Evolutionary conservation across 192 early-diverging fungal species (phyloP), one percentile per base, ranked within the genome.

Genomic region (Podila epigama): DNA sequence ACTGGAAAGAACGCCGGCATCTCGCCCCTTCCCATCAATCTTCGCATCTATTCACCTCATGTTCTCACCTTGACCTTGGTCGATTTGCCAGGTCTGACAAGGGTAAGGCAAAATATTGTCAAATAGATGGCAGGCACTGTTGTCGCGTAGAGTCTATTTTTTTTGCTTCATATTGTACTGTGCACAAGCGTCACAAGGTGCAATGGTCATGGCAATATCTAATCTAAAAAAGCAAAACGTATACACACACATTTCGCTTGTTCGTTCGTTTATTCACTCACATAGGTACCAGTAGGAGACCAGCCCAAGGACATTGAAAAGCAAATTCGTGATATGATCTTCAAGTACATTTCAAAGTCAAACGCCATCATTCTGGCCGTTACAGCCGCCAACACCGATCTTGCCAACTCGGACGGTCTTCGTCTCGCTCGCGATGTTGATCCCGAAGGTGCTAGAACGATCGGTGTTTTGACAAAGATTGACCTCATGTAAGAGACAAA

Each of bases 301-400:
- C 98, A 99, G 86, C 98, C 98, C 60, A 95, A 96, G 81, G 96
- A 99, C 68, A 99, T 99, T 80, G 98, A 99, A 79, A 93, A 90
- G 75, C 94, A 96, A 79, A 99, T 99, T 69, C 88, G 90, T 51
- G 97, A 99, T 33, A 99, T 99, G 98, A 90, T 99, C 58, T 62
- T 97, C 66, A 96, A 98, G 73, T 98, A 96, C 71, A 97, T 98
- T 81, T 91, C 91, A 44, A 99, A 99, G 82, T 93, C 92, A 51
- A 99, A 98, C 71, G 90, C 95, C 37, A 99, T 99, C 68, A 99
- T 99, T 66, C 82, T 99, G 39, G 94, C 96, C 0, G 98, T 99
- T 11, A 99, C 97, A 6, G 92, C 96, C 28, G 97, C 96, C 27
- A 99, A 99, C 85, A 94, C 93, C 8, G 98, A 99, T 87, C 86